phyloP scores from a whole-genome alignment of 768 basidiomycete species.

The Macrocybe gigantea region DNA sequence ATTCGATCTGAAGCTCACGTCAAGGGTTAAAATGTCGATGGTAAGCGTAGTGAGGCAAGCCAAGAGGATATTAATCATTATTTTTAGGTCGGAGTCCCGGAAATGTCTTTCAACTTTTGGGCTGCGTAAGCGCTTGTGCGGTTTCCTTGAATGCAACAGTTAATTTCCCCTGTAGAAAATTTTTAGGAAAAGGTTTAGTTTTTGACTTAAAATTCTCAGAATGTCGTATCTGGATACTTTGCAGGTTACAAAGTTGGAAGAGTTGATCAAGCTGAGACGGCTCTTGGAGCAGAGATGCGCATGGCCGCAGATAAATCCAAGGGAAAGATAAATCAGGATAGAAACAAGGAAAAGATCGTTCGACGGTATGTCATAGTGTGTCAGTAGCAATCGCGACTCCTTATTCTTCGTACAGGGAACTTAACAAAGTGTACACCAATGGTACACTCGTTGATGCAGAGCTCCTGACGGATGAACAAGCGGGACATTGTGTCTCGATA shows the following conservation, averaged over 20 bases:
- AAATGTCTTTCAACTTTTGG: slow-evolving; percentile 90
- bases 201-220: neutral
- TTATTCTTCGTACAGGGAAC: slow-evolving; percentile 45
- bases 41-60: slow-evolving; percentile 32
- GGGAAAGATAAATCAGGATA: slow-evolving; percentile 53
- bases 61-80: neutral
- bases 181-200: slow-evolving; percentile 64
- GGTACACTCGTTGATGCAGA: slow-evolving; percentile 92
- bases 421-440: slow-evolving; percentile 94
- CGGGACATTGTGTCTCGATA: slow-evolving; percentile 91
- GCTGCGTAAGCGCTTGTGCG: slow-evolving; percentile 54
- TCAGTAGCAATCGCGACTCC: neutral
- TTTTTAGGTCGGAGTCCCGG: slow-evolving; percentile 86
- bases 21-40: slow-evolving; percentile 99
- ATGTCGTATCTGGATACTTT: neutral
- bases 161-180: slow-evolving; percentile 53
- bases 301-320: slow-evolving; percentile 64
- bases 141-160: neutral
- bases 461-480: slow-evolving; percentile 87
- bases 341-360: slow-evolving; percentile 82
- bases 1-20: slow-evolving; percentile 90
- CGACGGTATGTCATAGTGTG: slow-evolving; percentile 42
- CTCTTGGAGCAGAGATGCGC: slow-evolving; percentile 95
- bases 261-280: slow-evolving; percentile 96
- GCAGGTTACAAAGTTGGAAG: slow-evolving; percentile 90